phyloP scores from a whole-genome alignment of 2,329 filamentous ascomycete species.

The Alternaria solani region DNA sequence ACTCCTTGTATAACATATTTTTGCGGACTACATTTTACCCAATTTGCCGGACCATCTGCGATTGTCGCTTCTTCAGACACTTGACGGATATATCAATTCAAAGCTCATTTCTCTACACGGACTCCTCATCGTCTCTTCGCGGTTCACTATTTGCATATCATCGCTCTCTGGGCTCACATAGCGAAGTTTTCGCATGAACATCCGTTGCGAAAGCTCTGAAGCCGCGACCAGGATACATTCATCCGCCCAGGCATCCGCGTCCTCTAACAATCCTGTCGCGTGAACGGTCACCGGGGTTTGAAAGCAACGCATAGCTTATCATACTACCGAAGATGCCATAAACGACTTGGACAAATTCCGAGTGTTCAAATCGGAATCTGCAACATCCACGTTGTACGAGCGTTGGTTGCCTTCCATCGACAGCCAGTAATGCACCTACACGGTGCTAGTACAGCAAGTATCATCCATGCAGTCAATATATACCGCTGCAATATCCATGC shows the following conservation, averaged over 20 bases:
- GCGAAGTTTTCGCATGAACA: not conserved
- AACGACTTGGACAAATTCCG: not conserved
- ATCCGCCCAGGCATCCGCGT: not conserved
- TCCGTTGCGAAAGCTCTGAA: not conserved
- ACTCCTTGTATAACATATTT: slow-evolving; percentile 36
- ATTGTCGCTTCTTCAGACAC: slow-evolving; percentile 29
- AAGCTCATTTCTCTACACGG: slow-evolving; percentile 24
- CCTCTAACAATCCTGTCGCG: not conserved
- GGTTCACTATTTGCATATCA: slow-evolving; percentile 3
- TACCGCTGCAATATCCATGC: not conserved
- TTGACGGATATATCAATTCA: slow-evolving; percentile 37
- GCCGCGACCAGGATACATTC: not conserved
- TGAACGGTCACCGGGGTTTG: not conserved
- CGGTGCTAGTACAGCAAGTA: not conserved
- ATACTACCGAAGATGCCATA: not conserved
- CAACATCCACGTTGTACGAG: not conserved
- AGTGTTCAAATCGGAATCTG: not conserved
- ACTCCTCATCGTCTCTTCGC: slow-evolving; percentile 8
- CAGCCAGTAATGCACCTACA: not conserved
- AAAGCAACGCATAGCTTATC: not conserved
- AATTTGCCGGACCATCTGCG: slow-evolving; percentile 29
- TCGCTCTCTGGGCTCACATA: not conserved
- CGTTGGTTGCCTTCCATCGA: not conserved
- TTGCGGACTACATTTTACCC: slow-evolving; percentile 31
- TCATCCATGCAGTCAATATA: not conserved